Evolutionary conservation across 1,284 basidiomycete species (phyloP).

Genomic region (Microbotryum silenes-acaulis): DNA sequence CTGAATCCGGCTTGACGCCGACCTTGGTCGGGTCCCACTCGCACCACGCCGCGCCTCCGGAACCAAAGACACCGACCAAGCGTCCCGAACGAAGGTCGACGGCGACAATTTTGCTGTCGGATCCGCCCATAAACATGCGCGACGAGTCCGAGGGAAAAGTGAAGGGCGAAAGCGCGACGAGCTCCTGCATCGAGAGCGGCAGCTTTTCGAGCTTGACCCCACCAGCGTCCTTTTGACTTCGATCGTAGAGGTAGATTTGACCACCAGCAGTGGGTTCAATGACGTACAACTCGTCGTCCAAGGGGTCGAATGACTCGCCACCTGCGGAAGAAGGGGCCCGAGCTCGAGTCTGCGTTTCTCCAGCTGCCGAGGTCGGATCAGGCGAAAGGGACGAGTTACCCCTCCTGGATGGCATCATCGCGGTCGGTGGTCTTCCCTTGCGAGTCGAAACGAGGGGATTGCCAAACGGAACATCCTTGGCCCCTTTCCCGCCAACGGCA

Average conservation of each 20-base stretch:
- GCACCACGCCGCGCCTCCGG: slow-evolving; percentile 54
- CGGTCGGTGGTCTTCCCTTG: neutral
- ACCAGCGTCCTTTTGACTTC: slow-evolving; percentile 7
- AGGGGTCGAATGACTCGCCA: slow-evolving; percentile 35
- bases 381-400: neutral
- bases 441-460: slow-evolving; percentile 5
- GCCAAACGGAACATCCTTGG: slow-evolving; percentile 35
- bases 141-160: slow-evolving; percentile 61
- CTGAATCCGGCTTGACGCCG: slow-evolving; percentile 5
- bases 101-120: slow-evolving; percentile 70
- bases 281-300: slow-evolving; percentile 66
- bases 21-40: slow-evolving; percentile 49
- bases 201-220: slow-evolving; percentile 67
- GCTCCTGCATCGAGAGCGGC: slow-evolving; percentile 72
- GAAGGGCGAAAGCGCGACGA: slow-evolving; percentile 80
- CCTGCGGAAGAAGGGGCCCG: too few relatives aligned
- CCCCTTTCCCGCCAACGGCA: slow-evolving; percentile 14
- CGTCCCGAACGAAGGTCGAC: slow-evolving; percentile 74
- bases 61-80: slow-evolving; percentile 65
- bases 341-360: slow-evolving; percentile 8
- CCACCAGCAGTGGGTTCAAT: slow-evolving; percentile 78
- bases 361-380: slow-evolving; percentile 39
- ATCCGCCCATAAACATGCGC: slow-evolving; percentile 73
- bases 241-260: slow-evolving; percentile 57
- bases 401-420: too few relatives aligned